These are phyloP conservation scores for Pseudogymnoascus sp. DNA, from an alignment of 2,329 filamentous ascomycete species.

Conservation along the genomic window DNA sequence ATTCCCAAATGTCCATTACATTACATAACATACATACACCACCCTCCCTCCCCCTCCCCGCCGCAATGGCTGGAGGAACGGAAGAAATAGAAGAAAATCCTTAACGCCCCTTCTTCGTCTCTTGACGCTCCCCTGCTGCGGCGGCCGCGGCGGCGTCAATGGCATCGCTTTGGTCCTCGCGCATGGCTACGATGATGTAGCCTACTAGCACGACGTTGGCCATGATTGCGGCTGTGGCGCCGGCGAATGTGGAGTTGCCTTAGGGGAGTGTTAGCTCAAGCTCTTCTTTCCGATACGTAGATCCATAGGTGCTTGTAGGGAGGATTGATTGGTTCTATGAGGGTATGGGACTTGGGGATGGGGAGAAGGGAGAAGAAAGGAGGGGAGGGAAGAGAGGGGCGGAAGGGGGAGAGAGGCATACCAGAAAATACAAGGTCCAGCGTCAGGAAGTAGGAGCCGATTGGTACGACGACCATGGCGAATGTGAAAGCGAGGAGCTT, in stretches of 20 bases:
- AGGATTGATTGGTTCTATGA: no score
- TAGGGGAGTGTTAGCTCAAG: slow-evolving; percentile 4
- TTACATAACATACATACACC: no score
- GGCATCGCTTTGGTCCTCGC: slow-evolving; percentile 58
- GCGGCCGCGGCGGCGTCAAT: slow-evolving; percentile 28
- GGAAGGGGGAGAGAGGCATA: slow-evolving; percentile 32
- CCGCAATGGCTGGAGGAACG: no score
- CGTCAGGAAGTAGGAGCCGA: slow-evolving; percentile 81
- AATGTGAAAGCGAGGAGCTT: slow-evolving; percentile 87
- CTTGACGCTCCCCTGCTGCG: no score
- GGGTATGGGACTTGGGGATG: no score
- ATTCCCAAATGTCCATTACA: no score
- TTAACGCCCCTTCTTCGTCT: slow-evolving; percentile 28
- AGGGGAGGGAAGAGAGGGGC: background rate
- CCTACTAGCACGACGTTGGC: slow-evolving; percentile 85
- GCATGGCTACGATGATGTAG: slow-evolving; percentile 90
- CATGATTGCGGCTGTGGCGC: slow-evolving; percentile 75
- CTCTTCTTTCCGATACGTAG: background rate
- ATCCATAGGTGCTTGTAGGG: background rate
- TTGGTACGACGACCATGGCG: slow-evolving; percentile 82
- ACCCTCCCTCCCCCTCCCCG: no score
- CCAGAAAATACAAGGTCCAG: slow-evolving; percentile 72
- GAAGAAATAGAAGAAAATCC: no score
- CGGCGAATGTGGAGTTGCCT: slow-evolving; percentile 88
- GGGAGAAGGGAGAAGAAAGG: no score